Conservation (phyloP, 1,284 basidiomycete species). For the Trametes polyzona region DNA sequence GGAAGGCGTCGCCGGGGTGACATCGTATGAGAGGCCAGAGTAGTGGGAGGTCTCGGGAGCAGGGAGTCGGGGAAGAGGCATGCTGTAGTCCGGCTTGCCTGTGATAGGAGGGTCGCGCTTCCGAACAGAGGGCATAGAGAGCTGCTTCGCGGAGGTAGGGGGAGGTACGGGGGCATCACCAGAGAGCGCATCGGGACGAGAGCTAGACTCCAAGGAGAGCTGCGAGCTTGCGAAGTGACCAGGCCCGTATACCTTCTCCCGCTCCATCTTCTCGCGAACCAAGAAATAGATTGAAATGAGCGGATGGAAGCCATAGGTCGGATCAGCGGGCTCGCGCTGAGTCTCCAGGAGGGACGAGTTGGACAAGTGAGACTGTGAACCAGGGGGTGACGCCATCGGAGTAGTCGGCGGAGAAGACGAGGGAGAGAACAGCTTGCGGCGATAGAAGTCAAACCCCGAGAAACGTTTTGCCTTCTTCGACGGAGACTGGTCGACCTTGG, state of each 20-base stretch:
- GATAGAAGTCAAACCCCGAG: slow-evolving; percentile 95
- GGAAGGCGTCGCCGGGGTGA: slow-evolving; percentile 50
- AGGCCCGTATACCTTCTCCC: slow-evolving; percentile 91
- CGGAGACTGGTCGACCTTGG: slow-evolving; percentile 46
- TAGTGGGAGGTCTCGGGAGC: slow-evolving; percentile 81
- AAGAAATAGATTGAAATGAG: slow-evolving; percentile 97
- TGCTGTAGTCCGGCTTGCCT: slow-evolving; percentile 73
- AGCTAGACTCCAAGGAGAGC: slow-evolving; percentile 47
- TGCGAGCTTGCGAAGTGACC: slow-evolving; percentile 95
- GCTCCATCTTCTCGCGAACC: slow-evolving; percentile 92
- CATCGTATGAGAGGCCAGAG: slow-evolving; percentile 77
- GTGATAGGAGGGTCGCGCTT: slow-evolving; percentile 30
- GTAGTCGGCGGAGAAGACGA: slow-evolving; percentile 61
- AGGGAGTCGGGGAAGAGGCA: slow-evolving; percentile 81
- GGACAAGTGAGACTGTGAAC: slow-evolving; percentile 56
- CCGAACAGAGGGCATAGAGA: slow-evolving; percentile 32
- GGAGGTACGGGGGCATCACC: slow-evolving; percentile 30
- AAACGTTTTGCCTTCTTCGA: slow-evolving; percentile 71
- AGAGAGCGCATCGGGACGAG: slow-evolving; percentile 27
- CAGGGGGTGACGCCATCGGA: slow-evolving; percentile 52
- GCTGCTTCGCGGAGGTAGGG: slow-evolving; percentile 33
- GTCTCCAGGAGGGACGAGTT: slow-evolving; percentile 50
- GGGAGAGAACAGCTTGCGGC: slow-evolving; percentile 85
- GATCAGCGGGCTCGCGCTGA: slow-evolving; percentile 68
- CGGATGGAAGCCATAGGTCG: slow-evolving; percentile 93